Base-by-base conservation (phyloP, 31 red algal genomes). In the Odonthalia washingtoniensis region DNA sequence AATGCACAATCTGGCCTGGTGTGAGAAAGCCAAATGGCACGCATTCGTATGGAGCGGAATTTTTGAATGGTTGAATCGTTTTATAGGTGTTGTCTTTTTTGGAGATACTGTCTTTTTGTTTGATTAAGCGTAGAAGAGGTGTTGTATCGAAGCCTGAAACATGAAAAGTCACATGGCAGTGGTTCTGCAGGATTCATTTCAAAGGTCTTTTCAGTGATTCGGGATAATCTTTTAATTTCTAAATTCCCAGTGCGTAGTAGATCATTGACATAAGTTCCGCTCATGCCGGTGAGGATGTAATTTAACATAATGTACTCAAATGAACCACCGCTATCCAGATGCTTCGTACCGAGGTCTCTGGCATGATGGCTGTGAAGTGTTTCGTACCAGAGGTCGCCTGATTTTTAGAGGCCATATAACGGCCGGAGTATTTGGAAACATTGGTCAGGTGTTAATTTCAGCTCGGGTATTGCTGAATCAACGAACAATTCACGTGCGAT, bases 331-430 rank as follows among this genome's bases (percentile, higher is more conserved):
- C 63, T 77, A 40, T 72, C 53, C 0, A 85, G 30, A 1, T 35
- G 81, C 9, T 18, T 2, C 81, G 73, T 85, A 17, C 24, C 46
- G 0, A 85, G 65, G 41, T 80, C 86, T 3, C 60, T 39, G 0
- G 27, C 30, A 37, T 89, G 86, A 43, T 89, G 75, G 0, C 44
- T 40, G 0, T 81, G 75, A 27, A 89, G 27, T 3, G 75, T 80
- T 65, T 45, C 5, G 45, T 89, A 63, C 86, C 53, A 83, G 4
- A 82, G 21, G 46, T 90, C 88, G 1, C 80, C 63, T 0, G 87
- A 89, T 67, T 81, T 67, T 34, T 61, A 74, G n/a, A 92, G 62
- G 0, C 89, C 81, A 37, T 85, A 85, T 2, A 92, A 21, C 0
- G 75, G 70, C 24, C 73, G 77, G 2, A 84, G 72, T 12, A 85